These are phyloP conservation scores for Phylloboletellus chloephorus DNA, from an alignment of 1,284 basidiomycete genomes.

Conservation along the genomic window DNA sequence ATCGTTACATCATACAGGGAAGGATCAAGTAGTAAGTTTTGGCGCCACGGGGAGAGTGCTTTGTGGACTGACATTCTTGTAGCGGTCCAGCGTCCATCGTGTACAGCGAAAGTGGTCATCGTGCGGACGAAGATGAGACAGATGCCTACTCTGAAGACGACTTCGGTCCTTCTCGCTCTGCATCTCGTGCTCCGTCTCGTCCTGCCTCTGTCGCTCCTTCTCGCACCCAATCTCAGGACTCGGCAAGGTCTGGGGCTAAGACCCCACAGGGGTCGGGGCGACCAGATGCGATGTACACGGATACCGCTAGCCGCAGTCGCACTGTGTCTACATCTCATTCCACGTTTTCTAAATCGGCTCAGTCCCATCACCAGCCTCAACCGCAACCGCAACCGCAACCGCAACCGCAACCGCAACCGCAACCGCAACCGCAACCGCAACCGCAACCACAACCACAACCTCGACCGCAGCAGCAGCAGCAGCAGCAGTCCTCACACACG, in stretches of 20 bases:
- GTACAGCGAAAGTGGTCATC: constrained; percentile 71
- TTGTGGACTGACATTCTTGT: constrained; percentile 9
- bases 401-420: constrained; percentile 1
- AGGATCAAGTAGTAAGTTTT: constrained; percentile 55
- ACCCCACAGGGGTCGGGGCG: constrained; percentile 25
- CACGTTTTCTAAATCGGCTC: constrained; percentile 14
- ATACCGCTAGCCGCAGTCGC: constrained; percentile 22
- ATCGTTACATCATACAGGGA: constrained; percentile 38
- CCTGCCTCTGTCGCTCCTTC: constrained; percentile 28
- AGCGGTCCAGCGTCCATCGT: constrained; percentile 75
- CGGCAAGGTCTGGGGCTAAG: constrained; percentile 24
- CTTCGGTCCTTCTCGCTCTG: constrained; percentile 27
- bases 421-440: neutral
- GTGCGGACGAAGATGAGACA: constrained; percentile 64
- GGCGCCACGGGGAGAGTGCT: neutral
- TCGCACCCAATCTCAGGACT: constrained; percentile 29
- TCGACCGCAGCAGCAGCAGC: neutral
- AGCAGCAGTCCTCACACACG: constrained; percentile 20
- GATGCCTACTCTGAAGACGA: constrained; percentile 54
- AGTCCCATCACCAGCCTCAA: constrained; percentile 17
- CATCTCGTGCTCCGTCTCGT: constrained; percentile 27
- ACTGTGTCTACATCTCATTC: constrained; percentile 24
- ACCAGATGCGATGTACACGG: constrained; percentile 22
- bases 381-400: constrained; percentile 3
- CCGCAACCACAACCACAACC: neutral